Evolutionary conservation across 2,329 filamentous ascomycete genomes (phyloP).

Genomic region (Zarea fungicola): DNA sequence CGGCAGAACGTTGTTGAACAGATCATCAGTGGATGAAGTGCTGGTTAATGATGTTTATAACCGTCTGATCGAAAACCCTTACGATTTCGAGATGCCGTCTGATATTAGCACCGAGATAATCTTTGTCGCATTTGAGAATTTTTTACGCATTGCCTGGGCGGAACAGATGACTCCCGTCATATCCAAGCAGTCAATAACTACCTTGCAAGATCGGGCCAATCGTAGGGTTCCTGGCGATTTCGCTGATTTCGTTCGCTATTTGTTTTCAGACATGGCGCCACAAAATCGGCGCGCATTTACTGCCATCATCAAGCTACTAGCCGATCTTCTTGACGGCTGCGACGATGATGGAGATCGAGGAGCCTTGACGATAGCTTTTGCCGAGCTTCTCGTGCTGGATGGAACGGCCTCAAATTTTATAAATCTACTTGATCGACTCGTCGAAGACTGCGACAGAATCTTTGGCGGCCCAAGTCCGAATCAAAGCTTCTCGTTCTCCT

Average conservation of each 20-base stretch:
- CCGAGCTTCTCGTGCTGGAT: slow-evolving; percentile 75
- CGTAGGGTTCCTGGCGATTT: slow-evolving; percentile 69
- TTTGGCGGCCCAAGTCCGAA: slow-evolving; percentile 60
- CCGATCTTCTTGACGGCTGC: slow-evolving; percentile 82
- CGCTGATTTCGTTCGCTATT: slow-evolving; percentile 60
- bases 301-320: slow-evolving; percentile 76
- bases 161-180: slow-evolving; percentile 85
- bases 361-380: slow-evolving; percentile 80
- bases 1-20: slow-evolving; percentile 67
- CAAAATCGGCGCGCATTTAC: slow-evolving; percentile 74
- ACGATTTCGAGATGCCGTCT: slow-evolving; percentile 67
- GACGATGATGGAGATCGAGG: slow-evolving; percentile 88
- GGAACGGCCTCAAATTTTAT: slow-evolving; percentile 78
- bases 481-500: slow-evolving; percentile 34
- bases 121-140: slow-evolving; percentile 91
- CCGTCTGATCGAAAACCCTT: slow-evolving; percentile 74
- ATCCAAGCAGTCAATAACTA: slow-evolving; percentile 62
- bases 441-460: slow-evolving; percentile 84
- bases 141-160: slow-evolving; percentile 80
- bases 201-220: slow-evolving; percentile 64
- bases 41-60: slow-evolving; percentile 89
- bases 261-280: slow-evolving; percentile 62
- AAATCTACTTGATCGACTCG: slow-evolving; percentile 79
- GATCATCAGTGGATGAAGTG: slow-evolving; percentile 67
- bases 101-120: slow-evolving; percentile 78